Percentiles rank a stretch among this genome's conserved stretches.
These are phyloP conservation scores for Ilex asprella DNA, from an alignment of 257 asterid species.

Conservation along the genomic window DNA sequence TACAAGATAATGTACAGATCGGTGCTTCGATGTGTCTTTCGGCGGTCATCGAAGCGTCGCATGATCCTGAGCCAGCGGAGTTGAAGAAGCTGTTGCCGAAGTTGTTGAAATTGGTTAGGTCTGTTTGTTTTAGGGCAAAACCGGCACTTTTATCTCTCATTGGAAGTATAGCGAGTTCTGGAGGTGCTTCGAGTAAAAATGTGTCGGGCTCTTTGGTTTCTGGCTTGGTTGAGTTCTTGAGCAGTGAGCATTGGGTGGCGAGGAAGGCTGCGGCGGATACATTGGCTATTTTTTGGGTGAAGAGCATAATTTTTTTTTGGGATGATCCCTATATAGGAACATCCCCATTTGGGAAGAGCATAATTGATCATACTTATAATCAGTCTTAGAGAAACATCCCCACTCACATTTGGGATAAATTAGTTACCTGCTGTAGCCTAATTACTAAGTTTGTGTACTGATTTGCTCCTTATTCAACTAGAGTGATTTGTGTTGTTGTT, in stretches of 20 bases:
- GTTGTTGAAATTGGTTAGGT: constrained; percentile 49
- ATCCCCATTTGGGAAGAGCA: too few species aligned
- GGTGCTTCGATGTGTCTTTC: constrained; percentile 75
- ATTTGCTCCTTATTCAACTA: too few species aligned
- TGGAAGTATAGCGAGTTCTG: constrained; percentile 45
- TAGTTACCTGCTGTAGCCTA: too few species aligned
- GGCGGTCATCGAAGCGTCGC: constrained; percentile 73
- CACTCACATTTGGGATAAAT: too few species aligned
- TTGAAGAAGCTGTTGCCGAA: constrained; percentile 52
- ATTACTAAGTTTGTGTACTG: too few species aligned
- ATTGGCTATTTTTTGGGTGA: too few species aligned
- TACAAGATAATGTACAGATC: constrained; percentile 61
- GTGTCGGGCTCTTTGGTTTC: constrained; percentile 35
- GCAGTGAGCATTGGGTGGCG: constrained; percentile 74
- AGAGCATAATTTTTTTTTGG: too few species aligned
- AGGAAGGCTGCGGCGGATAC: constrained; percentile 87
- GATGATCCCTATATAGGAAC: too few species aligned
- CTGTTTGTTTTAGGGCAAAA: constrained; percentile 59
- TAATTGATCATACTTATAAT: too few species aligned
- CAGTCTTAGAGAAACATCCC: too few species aligned
- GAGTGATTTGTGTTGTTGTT: too few species aligned
- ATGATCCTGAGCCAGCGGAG: constrained; percentile 57
- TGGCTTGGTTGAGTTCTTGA: constrained; percentile 45
- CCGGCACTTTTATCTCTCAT: constrained; percentile 44
- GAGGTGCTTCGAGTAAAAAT: constrained; percentile 40